Evolutionary conservation across 768 basidiomycete species (phyloP), one percentile per base, ranked within the genome.

Genomic region (Tephrocybe rancida): DNA sequence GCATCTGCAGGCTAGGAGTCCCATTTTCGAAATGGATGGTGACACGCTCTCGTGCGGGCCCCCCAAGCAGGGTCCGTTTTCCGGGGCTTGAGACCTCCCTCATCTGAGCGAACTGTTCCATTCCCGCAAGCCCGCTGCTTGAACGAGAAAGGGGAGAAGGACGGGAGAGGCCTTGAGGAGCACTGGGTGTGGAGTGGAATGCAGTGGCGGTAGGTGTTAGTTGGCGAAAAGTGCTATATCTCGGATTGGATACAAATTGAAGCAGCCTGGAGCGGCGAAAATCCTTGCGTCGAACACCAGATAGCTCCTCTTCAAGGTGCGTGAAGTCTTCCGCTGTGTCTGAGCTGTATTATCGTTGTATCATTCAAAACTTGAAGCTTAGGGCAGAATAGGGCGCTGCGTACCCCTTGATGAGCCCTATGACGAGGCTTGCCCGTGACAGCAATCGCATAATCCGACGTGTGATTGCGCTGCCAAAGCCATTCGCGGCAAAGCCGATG

Each of bases 351-450:
- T 52, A 39, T 11, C 52, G 13, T 43, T 25, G 16, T 37, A 50
- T 35, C 10, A 14, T 30, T 16, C 10, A 7, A 16, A 13, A 32
- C 30, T 13, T 32, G 30, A 8, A 18, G 27, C 25, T 1, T 25
- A 14, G 5, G 37, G 50, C 16, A 44, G 48, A 29, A 35, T 46
- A 26, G 34, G 11, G 54, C 24, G 0, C 18, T 1, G 68, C 83
- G 51, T 55, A 90, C 90, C 90, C 89, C 71, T 85, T 85, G 25
- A 83, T 68, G 19, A 85, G 57, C 16, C 90, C 90, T 50, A 86
- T 77, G 53, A 82, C 77, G 18, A 92, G 63, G 58, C 70, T 77
- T 0, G 74, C 78, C 42, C 88, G 75, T 2, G 76, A 74, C 10
- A 85, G 34, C 47, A 86, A 67, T 39, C 86, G 75, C 30, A 92